phyloP scores from a whole-genome alignment of 768 basidiomycete genomes.

The Podaxis rugospora region DNA sequence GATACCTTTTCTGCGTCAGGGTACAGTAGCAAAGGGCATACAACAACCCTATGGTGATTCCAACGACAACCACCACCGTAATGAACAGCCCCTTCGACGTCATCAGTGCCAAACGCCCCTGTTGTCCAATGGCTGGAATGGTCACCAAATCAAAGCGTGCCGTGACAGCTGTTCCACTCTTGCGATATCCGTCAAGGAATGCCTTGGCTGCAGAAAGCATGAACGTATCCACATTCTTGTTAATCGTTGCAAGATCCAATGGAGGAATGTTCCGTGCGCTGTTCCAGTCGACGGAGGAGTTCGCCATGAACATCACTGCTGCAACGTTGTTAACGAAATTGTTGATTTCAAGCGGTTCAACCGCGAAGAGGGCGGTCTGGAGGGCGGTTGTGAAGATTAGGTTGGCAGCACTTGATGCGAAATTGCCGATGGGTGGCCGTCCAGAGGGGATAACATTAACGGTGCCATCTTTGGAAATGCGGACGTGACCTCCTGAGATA shows the following conservation, averaged over 20 bases:
- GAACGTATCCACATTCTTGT: constrained; percentile 10
- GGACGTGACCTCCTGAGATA: constrained; percentile 6
- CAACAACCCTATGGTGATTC: background rate
- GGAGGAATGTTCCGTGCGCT: background rate
- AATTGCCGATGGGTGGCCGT: background rate
- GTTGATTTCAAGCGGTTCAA: background rate
- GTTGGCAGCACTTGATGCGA: constrained; percentile 8
- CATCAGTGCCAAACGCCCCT: constrained; percentile 1
- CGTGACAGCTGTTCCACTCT: background rate
- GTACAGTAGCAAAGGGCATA: background rate
- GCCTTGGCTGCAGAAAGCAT: constrained; percentile 12
- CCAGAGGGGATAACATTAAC: constrained; percentile 1
- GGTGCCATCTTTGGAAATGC: background rate
- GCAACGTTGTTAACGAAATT: constrained; percentile 8
- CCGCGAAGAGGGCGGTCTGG: background rate
- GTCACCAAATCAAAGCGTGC: background rate
- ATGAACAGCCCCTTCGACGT: constrained; percentile 7
- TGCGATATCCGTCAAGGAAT: constrained; percentile 11
- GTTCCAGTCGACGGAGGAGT: constrained; percentile 7
- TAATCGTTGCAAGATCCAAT: background rate
- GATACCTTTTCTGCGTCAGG: constrained; percentile 1
- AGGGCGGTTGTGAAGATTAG: constrained; percentile 4
- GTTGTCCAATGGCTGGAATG: background rate
- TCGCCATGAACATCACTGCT: constrained; percentile 7
- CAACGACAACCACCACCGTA: background rate